Base-by-base conservation (phyloP, 441 rosid species). In the Eutrema salsugineum region DNA sequence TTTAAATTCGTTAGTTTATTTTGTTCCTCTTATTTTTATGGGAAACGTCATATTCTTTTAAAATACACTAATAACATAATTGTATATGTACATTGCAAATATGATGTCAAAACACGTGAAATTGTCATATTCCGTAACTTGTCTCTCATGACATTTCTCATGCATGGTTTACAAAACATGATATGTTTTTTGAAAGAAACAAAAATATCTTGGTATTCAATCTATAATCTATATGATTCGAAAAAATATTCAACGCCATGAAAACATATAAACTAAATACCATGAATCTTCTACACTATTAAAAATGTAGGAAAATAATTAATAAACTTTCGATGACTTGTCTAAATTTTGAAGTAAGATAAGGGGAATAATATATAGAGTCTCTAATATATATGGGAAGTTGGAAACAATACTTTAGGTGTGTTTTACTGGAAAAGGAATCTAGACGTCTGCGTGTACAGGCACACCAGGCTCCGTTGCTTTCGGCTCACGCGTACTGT, bases 401-500 rank as follows among this genome's bases (percentile, higher is more conserved):
- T 33, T 46, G 44, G 17, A 68, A 56, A 66, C 10, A 68, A 32
- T 50, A 68, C 72, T n/a, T 44, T 33, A 33, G 15, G 66, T 69
- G 66, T 57, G 67, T 69, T 57, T 68, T 69, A 69, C 66, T 46
- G 27, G 36, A 59, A 70, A 70, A 8, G 51, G 74, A 70, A 59
- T 63, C 57, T 48, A 59, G 48, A 49, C 59, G 50, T 59, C 40
- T 28, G 55, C 68, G 68, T 32, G 43, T 17, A 40, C 28, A 69
- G 59, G 48, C 74, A 60, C 74, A 70, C 27, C 59, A 59, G 49
- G 33, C 59, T 48, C 74, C 67, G 20, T 70, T 59, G 67, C 74
- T 70, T 70, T 70, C 74, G 74, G 67, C 50, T 51, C 74, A 70
- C 74, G 67, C 59, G 42, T 70, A 59, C 60, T 38, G 6, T 70